Evolutionary conservation across 768 basidiomycete genomes (phyloP), one percentile per base, ranked within the genome.

Genomic region (Russula abietina): DNA sequence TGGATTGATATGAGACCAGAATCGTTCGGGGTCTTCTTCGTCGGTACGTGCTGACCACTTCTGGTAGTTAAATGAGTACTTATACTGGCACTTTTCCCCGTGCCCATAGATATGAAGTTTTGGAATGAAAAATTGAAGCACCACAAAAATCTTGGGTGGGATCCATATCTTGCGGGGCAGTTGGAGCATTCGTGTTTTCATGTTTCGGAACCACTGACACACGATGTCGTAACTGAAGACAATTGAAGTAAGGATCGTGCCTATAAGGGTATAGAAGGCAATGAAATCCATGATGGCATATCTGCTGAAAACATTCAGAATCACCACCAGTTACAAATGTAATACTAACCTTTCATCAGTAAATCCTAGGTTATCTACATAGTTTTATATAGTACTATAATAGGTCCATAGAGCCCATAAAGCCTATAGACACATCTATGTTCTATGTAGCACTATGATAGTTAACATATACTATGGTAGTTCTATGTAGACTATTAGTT

Each of bases 11-110:
- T 54, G 52, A 4, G 52, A 22, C 36, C 52, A 54, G 33, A 36
- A 54, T 12, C 52, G 7, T 24, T 54, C 12, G 6, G 52, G 52
- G 7, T 54, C 52, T 38, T 54, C 36, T 36, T 36, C 52, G 26
- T 54, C 52, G 16, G 52, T 54, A 54, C 2, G 36, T 33, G n/a
- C 36, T 4, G 52, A 54, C 22, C 22, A 54, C 50, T 28, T 52
- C 7, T 24, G 36, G 16, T 12, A 54, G 52, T 54, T 54, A 36
- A 54, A 54, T 22, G 36, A 54, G 22, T 38, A 54, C 14, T 38
- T n/a, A 24, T 38, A 36, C 52, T 54, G 36, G 36, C 52, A 54
- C 14, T 54, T 54, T n/a, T n/a, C n/a, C 52, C 52, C 36, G 36
- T 54, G 52, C 5, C 8, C 36, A 16, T 36, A 54, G 3, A 54